These are phyloP conservation scores for Dryas octopetala DNA, from an alignment of 306 rosid genomes.

Conservation along the genomic window DNA sequence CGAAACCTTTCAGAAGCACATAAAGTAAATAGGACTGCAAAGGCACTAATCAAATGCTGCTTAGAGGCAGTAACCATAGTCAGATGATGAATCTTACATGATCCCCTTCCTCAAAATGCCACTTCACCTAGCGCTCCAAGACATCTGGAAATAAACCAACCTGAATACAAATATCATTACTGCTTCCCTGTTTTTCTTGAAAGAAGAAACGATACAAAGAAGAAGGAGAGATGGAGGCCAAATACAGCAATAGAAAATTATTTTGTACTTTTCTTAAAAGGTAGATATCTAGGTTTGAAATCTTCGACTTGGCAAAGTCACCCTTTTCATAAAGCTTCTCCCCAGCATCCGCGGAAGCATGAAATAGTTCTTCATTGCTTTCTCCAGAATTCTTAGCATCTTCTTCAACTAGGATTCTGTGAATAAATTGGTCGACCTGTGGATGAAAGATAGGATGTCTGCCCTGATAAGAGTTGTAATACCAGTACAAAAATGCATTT, in stretches of 20 bases:
- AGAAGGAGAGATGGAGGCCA: not conserved
- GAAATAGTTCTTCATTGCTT: constrained; percentile 55
- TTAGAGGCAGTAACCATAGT: constrained; percentile 15
- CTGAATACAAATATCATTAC: constrained; percentile 40
- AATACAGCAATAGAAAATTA: not conserved
- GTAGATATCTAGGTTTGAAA: constrained; percentile 64
- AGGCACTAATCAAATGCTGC: constrained; percentile 16
- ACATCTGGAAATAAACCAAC: constrained; percentile 98
- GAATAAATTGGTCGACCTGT: constrained; percentile 89
- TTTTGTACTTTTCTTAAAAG: constrained; percentile 65
- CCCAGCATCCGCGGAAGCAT: constrained; percentile 69
- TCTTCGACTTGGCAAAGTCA: constrained; percentile 63
- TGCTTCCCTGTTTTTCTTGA: no score
- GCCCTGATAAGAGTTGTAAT: not conserved
- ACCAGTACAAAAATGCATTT: constrained; percentile 16
- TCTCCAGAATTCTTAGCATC: constrained; percentile 59
- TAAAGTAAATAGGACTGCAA: constrained; percentile 14
- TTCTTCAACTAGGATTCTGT: constrained; percentile 85
- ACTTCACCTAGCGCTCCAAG: constrained; percentile 75
- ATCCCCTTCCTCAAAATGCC: constrained; percentile 91
- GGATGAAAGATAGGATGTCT: constrained; percentile 8
- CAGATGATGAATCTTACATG: constrained; percentile 45
- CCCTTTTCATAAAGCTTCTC: constrained; percentile 81
- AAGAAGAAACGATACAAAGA: not conserved
- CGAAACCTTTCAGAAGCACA: constrained; percentile 63